A percentile compares a stretch with the other conserved stretches of the same genome.
Evolutionary conservation across 768 basidiomycete genomes (phyloP).

Genomic region (Tricholoma sp.): DNA sequence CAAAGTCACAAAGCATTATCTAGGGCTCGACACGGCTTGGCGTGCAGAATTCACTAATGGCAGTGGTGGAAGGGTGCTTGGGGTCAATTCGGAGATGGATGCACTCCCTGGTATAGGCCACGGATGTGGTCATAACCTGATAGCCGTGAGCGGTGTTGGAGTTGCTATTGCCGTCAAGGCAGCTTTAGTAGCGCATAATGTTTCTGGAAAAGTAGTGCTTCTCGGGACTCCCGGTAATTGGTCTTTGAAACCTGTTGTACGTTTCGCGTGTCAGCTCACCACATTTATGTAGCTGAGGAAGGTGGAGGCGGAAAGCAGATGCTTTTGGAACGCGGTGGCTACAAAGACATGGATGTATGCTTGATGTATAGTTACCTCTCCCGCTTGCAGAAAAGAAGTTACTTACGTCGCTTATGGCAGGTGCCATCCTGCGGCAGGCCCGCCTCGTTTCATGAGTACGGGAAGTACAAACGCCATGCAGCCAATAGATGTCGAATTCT

Average conservation of each 20-base stretch:
- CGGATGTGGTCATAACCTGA: constrained; percentile 82
- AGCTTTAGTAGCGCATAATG: constrained; percentile 56
- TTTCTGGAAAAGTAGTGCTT: constrained; percentile 65
- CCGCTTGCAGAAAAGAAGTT: neutral
- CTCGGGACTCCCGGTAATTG: constrained; percentile 69
- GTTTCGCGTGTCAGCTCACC: constrained; percentile 9
- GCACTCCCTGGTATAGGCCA: constrained; percentile 54
- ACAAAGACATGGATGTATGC: constrained; percentile 77
- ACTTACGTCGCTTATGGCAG: constrained; percentile 27
- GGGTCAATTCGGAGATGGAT: constrained; percentile 81
- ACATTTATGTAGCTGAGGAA: constrained; percentile 58
- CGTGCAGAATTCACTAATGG: constrained; percentile 64
- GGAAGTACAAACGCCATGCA: constrained; percentile 62
- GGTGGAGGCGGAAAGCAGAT: constrained; percentile 72
- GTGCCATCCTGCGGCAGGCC: constrained; percentile 69
- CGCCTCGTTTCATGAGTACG: constrained; percentile 41
- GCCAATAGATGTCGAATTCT: constrained; percentile 62
- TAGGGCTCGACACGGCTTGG: constrained; percentile 74
- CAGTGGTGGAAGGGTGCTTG: constrained; percentile 57
- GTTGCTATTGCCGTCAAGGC: constrained; percentile 69
- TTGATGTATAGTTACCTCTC: constrained; percentile 47
- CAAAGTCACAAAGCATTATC: constrained; percentile 64
- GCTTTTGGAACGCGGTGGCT: constrained; percentile 70
- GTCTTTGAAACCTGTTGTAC: neutral
- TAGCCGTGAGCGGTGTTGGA: constrained; percentile 73